These are phyloP conservation scores for Hordeum vulgare DNA, from an alignment of 176 grass and related monocot genomes.

Conservation along the genomic window MorexV3_pseudomolecules_assembly NC_058519.1:616619825-616620324, in stretches of 20 bases:
- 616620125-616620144: background rate
- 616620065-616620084: no score
- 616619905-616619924: no score
- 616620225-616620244: background rate
- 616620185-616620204: conserved; percentile 13
- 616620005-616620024: background rate
- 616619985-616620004: background rate
- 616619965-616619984: background rate
- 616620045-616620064: no score
- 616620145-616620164: no score
- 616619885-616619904: background rate
- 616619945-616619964: background rate
- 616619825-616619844: background rate
- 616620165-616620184: no score
- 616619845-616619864: background rate
- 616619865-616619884: background rate
- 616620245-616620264: conserved; percentile 5
- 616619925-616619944: no score
- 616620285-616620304: background rate
- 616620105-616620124: background rate
- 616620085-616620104: no score
- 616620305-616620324: conserved; percentile 15
- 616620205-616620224: background rate
- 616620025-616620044: background rate
- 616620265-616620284: conserved; percentile 18